phyloP scores from a whole-genome alignment of 805 yeast genomes.

The Ogataea parapolymorpha region DNA sequence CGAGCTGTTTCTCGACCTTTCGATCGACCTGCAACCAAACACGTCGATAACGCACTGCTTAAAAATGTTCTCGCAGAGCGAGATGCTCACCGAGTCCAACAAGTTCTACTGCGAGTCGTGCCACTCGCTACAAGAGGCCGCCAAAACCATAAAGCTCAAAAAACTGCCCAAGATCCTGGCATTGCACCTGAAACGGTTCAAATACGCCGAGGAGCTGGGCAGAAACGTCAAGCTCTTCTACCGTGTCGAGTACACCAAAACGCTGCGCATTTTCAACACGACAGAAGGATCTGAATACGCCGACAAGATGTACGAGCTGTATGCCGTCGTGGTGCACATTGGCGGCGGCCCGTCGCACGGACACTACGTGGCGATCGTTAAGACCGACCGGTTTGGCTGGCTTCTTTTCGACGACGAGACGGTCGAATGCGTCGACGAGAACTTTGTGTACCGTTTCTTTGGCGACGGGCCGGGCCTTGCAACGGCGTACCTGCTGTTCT shows the following conservation, averaged over 20 bases:
- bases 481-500: constrained; percentile 87
- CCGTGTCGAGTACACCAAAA: constrained; percentile 75
- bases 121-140: constrained; percentile 89
- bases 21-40: constrained; percentile 77
- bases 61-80: constrained; percentile 79
- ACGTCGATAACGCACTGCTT: constrained; percentile 74
- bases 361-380: constrained; percentile 85
- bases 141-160: constrained; percentile 78
- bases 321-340: constrained; percentile 85
- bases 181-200: constrained; percentile 86
- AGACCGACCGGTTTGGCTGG: constrained; percentile 81
- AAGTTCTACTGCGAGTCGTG: constrained; percentile 93
- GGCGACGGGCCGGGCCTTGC: constrained; percentile 88
- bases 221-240: constrained; percentile 84
- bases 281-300: constrained; percentile 50
- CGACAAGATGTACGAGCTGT: constrained; percentile 70
- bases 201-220: constrained; percentile 79
- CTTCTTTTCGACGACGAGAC: constrained; percentile 92
- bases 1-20: constrained; percentile 82
- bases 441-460: constrained; percentile 77
- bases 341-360: constrained; percentile 99
- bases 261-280: constrained; percentile 66
- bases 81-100: constrained; percentile 79
- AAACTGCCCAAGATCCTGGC: constrained; percentile 75
- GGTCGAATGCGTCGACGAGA: constrained; percentile 82